Evolutionary conservation across 345 rosid species (phyloP).

Genomic region (Populus tremula): DNA sequence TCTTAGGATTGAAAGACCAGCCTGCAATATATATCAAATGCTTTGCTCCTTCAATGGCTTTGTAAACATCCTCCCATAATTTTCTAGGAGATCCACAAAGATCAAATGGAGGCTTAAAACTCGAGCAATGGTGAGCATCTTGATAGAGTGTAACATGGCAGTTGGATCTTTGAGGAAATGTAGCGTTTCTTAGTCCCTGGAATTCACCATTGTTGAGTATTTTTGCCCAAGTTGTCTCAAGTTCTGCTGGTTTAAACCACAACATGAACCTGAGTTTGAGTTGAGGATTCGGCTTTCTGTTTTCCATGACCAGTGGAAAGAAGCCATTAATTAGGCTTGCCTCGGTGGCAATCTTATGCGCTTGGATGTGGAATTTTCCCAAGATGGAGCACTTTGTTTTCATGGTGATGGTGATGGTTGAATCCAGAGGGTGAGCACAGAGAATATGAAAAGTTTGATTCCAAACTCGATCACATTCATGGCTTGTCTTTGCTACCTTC

Average conservation of each 20-base stretch:
- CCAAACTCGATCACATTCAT: slow-evolving; percentile 67
- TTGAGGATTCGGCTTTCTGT: slow-evolving; percentile 45
- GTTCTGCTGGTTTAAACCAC: slow-evolving; percentile 80
- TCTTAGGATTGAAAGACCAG: slow-evolving; percentile 84
- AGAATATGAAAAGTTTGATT: slow-evolving; percentile 80
- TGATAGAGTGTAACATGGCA: slow-evolving; percentile 72
- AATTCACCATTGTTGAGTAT: slow-evolving; percentile 39
- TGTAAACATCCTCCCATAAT: slow-evolving; percentile 80
- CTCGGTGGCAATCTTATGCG: slow-evolving; percentile 43
- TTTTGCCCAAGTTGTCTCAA: slow-evolving; percentile 57
- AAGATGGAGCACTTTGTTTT: slow-evolving; percentile 64
- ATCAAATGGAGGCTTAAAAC: slow-evolving; percentile 52
- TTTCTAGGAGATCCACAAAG: slow-evolving; percentile 43
- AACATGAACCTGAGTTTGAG: slow-evolving; percentile 60
- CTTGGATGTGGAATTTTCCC: slow-evolving; percentile 53
- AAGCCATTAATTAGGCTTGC: slow-evolving; percentile 54
- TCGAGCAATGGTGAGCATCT: slow-evolving; percentile 59
- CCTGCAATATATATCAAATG: slow-evolving; percentile 78
- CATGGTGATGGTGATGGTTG: slow-evolving; percentile 61
- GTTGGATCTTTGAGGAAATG: slow-evolving; percentile 68
- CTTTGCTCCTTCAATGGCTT: slow-evolving; percentile 72
- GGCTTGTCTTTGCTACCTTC: slow-evolving; percentile 66
- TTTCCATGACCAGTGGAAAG: slow-evolving; percentile 54
- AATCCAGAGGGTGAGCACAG: slow-evolving; percentile 66
- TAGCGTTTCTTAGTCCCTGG: slow-evolving; percentile 61